A percentile compares a stretch with the other conserved stretches of the same genome.
These are phyloP conservation scores for Aspergillus novoparasiticus DNA, from an alignment of 2,329 filamentous ascomycete genomes.

Conservation along the genomic window DNA sequence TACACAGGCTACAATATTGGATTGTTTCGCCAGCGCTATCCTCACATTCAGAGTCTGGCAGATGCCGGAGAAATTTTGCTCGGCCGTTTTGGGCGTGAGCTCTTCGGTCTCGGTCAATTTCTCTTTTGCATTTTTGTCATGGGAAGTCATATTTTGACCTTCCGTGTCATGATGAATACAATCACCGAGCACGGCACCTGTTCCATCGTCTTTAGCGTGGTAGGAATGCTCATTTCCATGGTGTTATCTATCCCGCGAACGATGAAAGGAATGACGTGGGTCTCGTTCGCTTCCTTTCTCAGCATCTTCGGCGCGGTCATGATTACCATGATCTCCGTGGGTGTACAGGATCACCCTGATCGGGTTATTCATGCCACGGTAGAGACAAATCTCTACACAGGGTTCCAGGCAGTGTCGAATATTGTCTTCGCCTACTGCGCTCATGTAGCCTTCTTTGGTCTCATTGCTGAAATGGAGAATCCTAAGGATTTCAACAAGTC, in stretches of 20 bases:
- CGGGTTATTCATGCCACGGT: slow-evolving; percentile 39
- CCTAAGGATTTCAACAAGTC: slow-evolving; percentile 64
- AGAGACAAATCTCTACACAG: slow-evolving; percentile 53
- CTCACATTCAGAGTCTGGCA: slow-evolving; percentile 65
- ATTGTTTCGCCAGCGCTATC: slow-evolving; percentile 58
- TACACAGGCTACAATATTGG: slow-evolving; percentile 64
- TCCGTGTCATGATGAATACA: slow-evolving; percentile 68
- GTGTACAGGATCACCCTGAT: slow-evolving; percentile 50
- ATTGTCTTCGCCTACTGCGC: slow-evolving; percentile 72
- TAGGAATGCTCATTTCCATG: slow-evolving; percentile 61
- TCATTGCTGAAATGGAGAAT: slow-evolving; percentile 65
- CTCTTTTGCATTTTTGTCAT: slow-evolving; percentile 70
- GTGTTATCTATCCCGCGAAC: slow-evolving; percentile 64
- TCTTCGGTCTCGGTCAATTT: slow-evolving; percentile 64
- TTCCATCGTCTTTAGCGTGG: slow-evolving; percentile 64
- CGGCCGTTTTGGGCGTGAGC: slow-evolving; percentile 63
- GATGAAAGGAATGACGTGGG: slow-evolving; percentile 62
- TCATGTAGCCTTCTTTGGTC: slow-evolving; percentile 69
- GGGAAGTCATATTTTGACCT: slow-evolving; percentile 71
- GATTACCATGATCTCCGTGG: slow-evolving; percentile 68
- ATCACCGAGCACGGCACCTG: slow-evolving; percentile 64
- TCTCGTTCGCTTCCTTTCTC: slow-evolving; percentile 64
- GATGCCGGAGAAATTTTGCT: slow-evolving; percentile 66
- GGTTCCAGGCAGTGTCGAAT: slow-evolving; percentile 65
- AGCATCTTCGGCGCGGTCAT: slow-evolving; percentile 67